A percentile compares a stretch with the other conserved stretches of the same genome.
phyloP scores from a whole-genome alignment of 2,329 filamentous ascomycete species.

The Fusarium palustre region DNA sequence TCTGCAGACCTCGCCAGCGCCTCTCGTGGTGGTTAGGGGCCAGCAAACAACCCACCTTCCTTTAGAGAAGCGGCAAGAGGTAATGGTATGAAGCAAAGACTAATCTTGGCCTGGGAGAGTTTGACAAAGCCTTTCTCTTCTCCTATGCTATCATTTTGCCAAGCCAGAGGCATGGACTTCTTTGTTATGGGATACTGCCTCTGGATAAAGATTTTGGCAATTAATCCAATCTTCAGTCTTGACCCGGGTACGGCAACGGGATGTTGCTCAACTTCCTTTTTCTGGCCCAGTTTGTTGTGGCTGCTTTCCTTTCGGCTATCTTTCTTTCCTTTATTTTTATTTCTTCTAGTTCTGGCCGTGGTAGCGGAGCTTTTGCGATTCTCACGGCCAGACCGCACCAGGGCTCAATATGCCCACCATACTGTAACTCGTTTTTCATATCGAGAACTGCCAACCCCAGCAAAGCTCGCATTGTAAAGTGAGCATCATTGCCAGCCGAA shows the following conservation, averaged over 20 bases:
- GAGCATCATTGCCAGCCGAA: constrained; percentile 50
- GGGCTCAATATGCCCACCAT: not conserved
- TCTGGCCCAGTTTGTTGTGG: not conserved
- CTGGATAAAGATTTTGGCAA: not conserved
- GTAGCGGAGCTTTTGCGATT: constrained; percentile 10
- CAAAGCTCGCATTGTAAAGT: constrained; percentile 48
- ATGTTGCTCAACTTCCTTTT: not conserved
- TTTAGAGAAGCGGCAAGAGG: not conserved
- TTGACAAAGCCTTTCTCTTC: not conserved
- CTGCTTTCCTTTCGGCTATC: not conserved
- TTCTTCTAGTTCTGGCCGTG: not conserved
- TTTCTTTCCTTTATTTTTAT: not conserved
- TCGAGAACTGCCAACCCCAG: constrained; percentile 56
- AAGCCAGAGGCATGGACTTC: not conserved
- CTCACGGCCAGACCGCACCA: constrained; percentile 21
- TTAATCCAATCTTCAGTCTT: not conserved
- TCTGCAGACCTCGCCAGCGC: not conserved
- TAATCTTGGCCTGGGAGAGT: not conserved
- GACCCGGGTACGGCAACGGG: not conserved
- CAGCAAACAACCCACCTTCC: not conserved
- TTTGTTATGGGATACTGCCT: not conserved
- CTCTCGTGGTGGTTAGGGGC: not conserved
- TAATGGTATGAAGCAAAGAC: not conserved
- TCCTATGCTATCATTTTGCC: not conserved
- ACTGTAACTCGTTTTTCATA: constrained; percentile 35